phyloP scores from a whole-genome alignment of 345 rosid genomes.

The Theobroma cacao region DNA sequence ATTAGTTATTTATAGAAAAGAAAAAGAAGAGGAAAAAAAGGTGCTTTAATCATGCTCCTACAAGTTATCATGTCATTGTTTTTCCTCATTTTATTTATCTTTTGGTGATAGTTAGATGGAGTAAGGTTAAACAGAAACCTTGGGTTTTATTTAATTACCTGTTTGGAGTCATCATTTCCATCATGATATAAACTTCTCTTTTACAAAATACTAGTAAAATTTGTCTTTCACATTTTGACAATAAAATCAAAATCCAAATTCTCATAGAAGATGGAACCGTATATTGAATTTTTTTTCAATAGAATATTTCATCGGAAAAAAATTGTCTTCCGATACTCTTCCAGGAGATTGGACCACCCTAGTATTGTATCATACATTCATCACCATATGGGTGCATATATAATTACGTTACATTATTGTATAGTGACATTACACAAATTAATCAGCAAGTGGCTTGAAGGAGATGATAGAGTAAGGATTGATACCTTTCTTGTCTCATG shows the following conservation, averaged over 20 bases:
- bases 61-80: not conserved
- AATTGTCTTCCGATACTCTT: no score
- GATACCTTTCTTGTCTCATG: not conserved
- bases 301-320: no score
- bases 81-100: not conserved
- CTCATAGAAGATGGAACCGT: no score
- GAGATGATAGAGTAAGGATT: not conserved
- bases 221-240: no score
- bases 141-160: not conserved
- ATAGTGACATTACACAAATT: not conserved
- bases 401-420: not conserved
- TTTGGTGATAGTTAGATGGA: not conserved
- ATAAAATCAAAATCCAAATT: no score
- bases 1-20: not conserved
- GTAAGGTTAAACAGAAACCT: not conserved
- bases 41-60: not conserved
- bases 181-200: no score
- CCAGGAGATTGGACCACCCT: not conserved
- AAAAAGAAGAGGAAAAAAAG: not conserved
- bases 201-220: no score
- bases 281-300: no score
- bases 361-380: not conserved
- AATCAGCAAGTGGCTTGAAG: not conserved
- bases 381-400: not conserved
- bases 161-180: not conserved